Base-by-base conservation (phyloP, 2,329 filamentous ascomycete genomes). In the Aspergillus sp. region DNA sequence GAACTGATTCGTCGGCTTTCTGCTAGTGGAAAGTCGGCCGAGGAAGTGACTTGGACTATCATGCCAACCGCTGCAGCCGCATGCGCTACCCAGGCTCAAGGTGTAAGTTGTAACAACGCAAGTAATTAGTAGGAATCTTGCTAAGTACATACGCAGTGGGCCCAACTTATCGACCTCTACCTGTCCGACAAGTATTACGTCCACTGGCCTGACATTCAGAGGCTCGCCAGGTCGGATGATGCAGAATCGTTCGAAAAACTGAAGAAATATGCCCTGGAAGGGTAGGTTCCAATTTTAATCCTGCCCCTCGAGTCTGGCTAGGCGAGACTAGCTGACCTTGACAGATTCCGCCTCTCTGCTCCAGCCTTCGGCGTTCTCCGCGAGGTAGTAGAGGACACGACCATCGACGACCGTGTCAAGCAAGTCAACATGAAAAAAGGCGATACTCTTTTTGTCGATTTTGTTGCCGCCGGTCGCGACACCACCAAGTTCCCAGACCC, bases 201-300 rank as follows among this genome's bases (percentile, higher is more conserved):
- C 5, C 46, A 54, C 32, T 56, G 54, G 54, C 48, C 51, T 1
- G 51, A 46, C 11, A 56, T 56, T 30, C 51, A 50, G 26, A 19
- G 19, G 4, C 41, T 49, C 2, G 51, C 54, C 16, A 41, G 30
- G 1, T 51, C 42, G 3, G 19, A 51, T 4, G 51, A 47, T 7
- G 30, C 30, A 7, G 49, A 41, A 13, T 38, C 51, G 1, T 56
- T 56, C 22, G 54, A 54, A 19, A 47, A 49, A 19, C 24, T 56
- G 13, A 54, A 47, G 16, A 56, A 49, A 56, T 56, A 56, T 40
- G 54, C 49, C 19, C 36, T 56, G 2, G 54, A 56, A 24, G 54
- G 51, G 54, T 56, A 43, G n/a, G 33, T 4, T 14, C 11, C 4
- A 36, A 13, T 16, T 4, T 36, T 38, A 9, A 3, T 26, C 2